These are phyloP conservation scores for Pseudogymnoascus sp. DNA, from an alignment of 2,329 filamentous ascomycete genomes.

Conservation along the genomic window DNA sequence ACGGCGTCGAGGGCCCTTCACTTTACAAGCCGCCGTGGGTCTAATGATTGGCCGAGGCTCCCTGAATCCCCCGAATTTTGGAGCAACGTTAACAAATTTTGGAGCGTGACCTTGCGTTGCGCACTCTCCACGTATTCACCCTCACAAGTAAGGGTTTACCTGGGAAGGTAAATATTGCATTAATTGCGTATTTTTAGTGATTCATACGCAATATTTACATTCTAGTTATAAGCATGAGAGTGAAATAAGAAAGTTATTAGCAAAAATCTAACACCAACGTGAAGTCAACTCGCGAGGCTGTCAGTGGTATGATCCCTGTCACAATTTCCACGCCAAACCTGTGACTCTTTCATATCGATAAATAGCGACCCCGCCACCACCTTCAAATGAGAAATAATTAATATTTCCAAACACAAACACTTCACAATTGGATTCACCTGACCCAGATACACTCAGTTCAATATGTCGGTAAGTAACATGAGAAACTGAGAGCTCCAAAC, in stretches of 20 bases:
- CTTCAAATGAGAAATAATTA: slow-evolving; percentile 2
- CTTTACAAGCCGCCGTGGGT: not conserved
- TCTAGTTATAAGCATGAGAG: not conserved
- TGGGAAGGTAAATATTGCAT: not conserved
- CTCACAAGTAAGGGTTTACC: not conserved
- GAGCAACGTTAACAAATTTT: not conserved
- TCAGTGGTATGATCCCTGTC: not conserved
- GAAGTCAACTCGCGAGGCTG: not conserved
- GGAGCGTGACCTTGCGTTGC: not conserved
- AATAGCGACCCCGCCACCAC: slow-evolving; percentile 5
- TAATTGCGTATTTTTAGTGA: not conserved
- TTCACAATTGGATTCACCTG: not conserved
- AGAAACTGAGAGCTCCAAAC: not conserved
- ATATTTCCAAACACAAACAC: slow-evolving; percentile 1
- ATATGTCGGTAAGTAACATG: slow-evolving; percentile 18
- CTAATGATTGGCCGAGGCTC: not conserved
- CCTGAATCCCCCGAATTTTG: not conserved
- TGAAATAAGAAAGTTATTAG: not conserved
- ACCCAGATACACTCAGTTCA: not conserved
- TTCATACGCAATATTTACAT: not conserved
- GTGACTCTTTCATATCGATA: slow-evolving; percentile 5
- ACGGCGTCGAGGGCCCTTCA: not conserved
- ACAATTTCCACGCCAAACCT: not conserved
- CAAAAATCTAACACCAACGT: not conserved
- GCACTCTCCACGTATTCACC: not conserved